Evolutionary conservation across 371 early-diverging fungal species (phyloP), one percentile per base, ranked within the genome.

Genomic region (Capniomyces stellatus): DNA sequence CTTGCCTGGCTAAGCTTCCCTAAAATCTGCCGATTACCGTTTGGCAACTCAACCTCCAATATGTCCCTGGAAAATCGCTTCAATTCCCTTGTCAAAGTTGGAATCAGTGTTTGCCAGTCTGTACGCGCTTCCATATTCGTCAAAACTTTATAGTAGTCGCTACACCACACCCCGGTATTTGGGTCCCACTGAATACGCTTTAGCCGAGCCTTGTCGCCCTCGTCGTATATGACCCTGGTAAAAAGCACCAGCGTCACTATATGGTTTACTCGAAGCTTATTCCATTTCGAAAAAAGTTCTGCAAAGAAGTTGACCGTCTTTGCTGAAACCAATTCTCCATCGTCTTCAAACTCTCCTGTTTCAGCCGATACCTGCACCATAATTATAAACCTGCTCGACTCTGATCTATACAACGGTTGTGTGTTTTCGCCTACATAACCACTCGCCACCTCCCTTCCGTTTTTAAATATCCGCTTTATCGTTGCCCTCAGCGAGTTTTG

Each of bases 331-430:
- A 92, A 71, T 55, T 92, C 88, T 3, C 94, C 93, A 60, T 93
- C 93, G 57, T 93, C 92, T 52, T 88, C 92, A 70, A 92, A 94
- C 40, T 91, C 86, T 87, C 88, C 88, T 90, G 93, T 91, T 69
- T 95, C 97, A 39, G 79, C 77, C 27, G 85, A 85, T 85, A 97
- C 84, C 67, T 97, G 95, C 29, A 97, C 78, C 61, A 93, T 87
- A 15, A 97, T 71, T 65, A 89, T 91, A 57, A 79, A 85, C 54
- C 89, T 86, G 2, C 93, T 91, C 0, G 93, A 89, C 56, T 90
- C 90, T 6, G 95, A 93, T 24, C 97, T 73, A 57, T 89, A 94
- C n/a, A 94, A 84, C 51, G 82, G 71, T 58, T 82, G 77, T 2
- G 95, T 92, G 22, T 75, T 72, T 18, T 73, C 75, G 22, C 77